Evolutionary conservation across 257 asterid genomes (phyloP), one percentile per base, ranked within the genome.

Genomic region (Fraxinus quadrangulata): DNA sequence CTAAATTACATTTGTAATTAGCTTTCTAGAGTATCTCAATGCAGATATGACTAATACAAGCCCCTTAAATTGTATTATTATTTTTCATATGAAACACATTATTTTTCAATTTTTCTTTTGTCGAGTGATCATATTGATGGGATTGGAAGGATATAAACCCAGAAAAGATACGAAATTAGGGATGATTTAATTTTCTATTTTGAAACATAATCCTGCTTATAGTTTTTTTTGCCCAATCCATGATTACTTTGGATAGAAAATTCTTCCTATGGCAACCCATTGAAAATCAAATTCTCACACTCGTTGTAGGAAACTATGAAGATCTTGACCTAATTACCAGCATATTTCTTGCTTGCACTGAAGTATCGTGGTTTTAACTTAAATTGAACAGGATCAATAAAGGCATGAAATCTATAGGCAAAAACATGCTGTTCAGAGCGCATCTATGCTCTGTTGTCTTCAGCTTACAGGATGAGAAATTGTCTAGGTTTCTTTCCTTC

Each of bases 11-110:
- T 63, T 2, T 3, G 14, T 61, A 11, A 26, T 61, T 24, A 9
- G 17, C 68, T 61, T 16, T 24, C 33, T 9, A 10, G 6, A 61
- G 68, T 23, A 21, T 23, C 68, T 10, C 12, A 56, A n/a, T 56
- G 26, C 66, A 5, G 66, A n/a, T 6, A 45, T 42, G 45, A 16
- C 67, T 71, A 70, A 26, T 42, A 21, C 63, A 49, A 45, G 69
- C 69, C 80, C 75, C 34, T 17, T 14, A 0, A 8, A 61, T 10
- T 28, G 5, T 26, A 33, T 14, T 72, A 34, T 65, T 77, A 31
- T 45, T 70, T 70, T 21, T 16, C 23, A 39, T 26, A 24, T 24
- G 30, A 23, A 34, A 66, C 77, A 80, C 72, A 70, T 70, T 49
- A 37, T 56, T 19, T 5, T 23, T 36, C 16, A 45, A 4, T 37